Base-by-base conservation (phyloP, 495 filamentous ascomycete species). In the Aspergillus steynii region DNA sequence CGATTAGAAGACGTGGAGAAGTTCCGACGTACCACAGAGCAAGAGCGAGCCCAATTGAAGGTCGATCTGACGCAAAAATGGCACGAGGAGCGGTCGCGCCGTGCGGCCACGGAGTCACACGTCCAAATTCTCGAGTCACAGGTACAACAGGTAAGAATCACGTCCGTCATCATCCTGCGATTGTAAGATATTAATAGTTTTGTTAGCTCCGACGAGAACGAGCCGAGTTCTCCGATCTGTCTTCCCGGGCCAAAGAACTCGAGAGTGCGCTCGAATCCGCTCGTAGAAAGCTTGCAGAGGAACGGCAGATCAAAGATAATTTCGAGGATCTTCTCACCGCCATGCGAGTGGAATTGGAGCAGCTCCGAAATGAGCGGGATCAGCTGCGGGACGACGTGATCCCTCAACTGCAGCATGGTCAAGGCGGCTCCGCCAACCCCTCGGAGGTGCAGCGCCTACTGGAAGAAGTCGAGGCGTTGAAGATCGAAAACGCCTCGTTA, bases 291-390 rank as follows among this genome's bases (percentile, higher is more conserved):
- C 81, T 98, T 20, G 80, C 83, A 3, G 93, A 97, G 68, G 96
- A 99, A 74, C 83, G 90, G 32, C 86, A 90, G 70, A 85, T 89
- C 60, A 97, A 96, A 69, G 90, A 92, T 70, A 98, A 95, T 65
- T 95, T 97, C 68, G 92, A 97, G 71, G 93, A 96, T 70, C 80
- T 98, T 46, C 80, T 97, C 32, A 86, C 86, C 9, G 95, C 91
- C 27, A 85, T 98, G 67, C 88, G 89, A 60, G 82, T 86, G 3
- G 92, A 99, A 67, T 78, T 97, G 9, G 86, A 91, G 65, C 88
- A 88, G 64, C 85, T 92, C 58, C 83, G 88, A 20, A 91, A 96
- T 61, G 95, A 99, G 71, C 83, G 92, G 29, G 95, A 98, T 73
- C 91, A 96, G 61, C 86, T 98, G 10, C 87, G 90, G 28, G 93